Conservation (phyloP, 2,329 filamentous ascomycete species). For the Aspergillus amoenus region DNA sequence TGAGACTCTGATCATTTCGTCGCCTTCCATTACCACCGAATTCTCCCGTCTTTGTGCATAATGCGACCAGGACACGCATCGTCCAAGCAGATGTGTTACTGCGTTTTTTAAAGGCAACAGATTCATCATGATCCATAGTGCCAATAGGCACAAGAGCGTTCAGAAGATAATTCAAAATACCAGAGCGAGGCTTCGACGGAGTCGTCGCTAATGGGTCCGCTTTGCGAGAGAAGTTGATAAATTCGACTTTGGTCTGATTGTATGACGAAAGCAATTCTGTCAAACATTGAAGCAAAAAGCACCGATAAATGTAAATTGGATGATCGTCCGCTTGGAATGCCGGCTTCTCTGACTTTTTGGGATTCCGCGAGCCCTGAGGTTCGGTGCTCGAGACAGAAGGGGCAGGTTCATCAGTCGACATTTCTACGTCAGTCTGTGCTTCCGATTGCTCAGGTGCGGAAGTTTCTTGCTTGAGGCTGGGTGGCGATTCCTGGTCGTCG, state of each 20-base stretch:
- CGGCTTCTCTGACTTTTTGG: constrained; percentile 67
- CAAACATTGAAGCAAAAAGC: constrained; percentile 89
- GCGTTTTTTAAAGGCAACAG: constrained; percentile 78
- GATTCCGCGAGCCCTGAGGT: constrained; percentile 34
- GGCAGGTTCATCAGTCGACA: constrained; percentile 43
- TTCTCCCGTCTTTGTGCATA: constrained; percentile 86
- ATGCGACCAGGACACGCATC: constrained; percentile 78
- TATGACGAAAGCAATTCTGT: constrained; percentile 89
- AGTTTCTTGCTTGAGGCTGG: constrained; percentile 26
- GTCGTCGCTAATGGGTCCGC: constrained; percentile 79
- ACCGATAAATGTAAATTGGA: constrained; percentile 93
- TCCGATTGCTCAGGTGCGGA: constrained; percentile 34
- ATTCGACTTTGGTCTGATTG: constrained; percentile 93
- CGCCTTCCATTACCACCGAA: constrained; percentile 59
- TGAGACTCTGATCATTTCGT: constrained; percentile 43
- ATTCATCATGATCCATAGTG: constrained; percentile 70
- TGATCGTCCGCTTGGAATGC: constrained; percentile 90
- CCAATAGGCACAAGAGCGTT: constrained; percentile 71
- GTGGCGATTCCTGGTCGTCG: constrained; percentile 71
- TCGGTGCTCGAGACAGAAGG: constrained; percentile 34
- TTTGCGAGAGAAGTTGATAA: constrained; percentile 97
- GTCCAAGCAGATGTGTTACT: constrained; percentile 81
- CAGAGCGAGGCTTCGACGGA: constrained; percentile 89
- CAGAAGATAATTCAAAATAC: constrained; percentile 89
- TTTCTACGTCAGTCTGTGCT: constrained; percentile 50